phyloP scores from a whole-genome alignment of 148 eudicot genomes.

The Tetragonia tetragonoides region DNA sequence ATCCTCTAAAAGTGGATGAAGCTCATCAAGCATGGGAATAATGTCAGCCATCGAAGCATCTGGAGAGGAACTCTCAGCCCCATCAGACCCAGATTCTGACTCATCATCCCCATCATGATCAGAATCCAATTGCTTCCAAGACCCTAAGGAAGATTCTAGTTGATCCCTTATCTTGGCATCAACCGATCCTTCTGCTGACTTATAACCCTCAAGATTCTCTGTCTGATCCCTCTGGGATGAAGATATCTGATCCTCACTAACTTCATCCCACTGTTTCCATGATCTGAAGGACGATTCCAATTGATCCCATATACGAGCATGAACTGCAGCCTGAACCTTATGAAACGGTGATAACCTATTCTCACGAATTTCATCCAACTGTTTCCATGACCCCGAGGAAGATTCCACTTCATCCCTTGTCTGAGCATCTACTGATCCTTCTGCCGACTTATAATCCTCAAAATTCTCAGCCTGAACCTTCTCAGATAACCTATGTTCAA shows the following conservation, averaged over 20 bases:
- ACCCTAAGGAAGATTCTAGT: conserved; percentile 42
- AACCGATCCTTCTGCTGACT: conserved; percentile 41
- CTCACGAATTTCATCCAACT: conserved; percentile 22
- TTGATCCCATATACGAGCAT: conserved; percentile 33
- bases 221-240: conserved; percentile 7
- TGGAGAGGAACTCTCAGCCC: conserved; percentile 79
- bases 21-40: conserved; percentile 81
- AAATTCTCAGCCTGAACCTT: conserved; percentile 26
- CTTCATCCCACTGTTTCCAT: conserved; percentile 40
- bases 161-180: conserved; percentile 41
- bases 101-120: conserved; percentile 39
- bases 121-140: conserved; percentile 51
- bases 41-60: conserved; percentile 85
- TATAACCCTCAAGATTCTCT: conserved; percentile 37
- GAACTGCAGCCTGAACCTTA: conserved; percentile 34
- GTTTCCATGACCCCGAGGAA: conserved; percentile 49
- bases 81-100: conserved; percentile 59
- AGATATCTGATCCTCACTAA: conserved; percentile 1
- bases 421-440: conserved; percentile 38
- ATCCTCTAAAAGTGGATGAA: conserved; percentile 62
- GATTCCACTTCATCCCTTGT: conserved; percentile 39
- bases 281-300: conserved; percentile 46
- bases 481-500: conserved; percentile 22
- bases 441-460: conserved; percentile 36
- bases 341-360: conserved; percentile 19